phyloP scores from a whole-genome alignment of 371 early-diverging fungal genomes.

The Mortierella sp. region DNA sequence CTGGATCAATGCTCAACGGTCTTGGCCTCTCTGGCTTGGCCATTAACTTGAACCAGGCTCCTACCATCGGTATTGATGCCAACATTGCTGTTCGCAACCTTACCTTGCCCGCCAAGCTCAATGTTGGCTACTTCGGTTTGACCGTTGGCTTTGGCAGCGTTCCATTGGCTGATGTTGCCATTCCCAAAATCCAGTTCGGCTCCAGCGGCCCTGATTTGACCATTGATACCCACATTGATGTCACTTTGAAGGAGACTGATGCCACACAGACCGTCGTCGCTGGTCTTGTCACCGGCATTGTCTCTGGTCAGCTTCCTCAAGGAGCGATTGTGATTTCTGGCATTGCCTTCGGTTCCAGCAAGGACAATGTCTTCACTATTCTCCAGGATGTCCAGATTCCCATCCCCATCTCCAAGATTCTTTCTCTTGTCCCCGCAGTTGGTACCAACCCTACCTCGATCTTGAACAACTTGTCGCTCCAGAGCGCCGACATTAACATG shows the following conservation, averaged over 20 bases:
- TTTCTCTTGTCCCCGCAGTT: constrained; percentile 31
- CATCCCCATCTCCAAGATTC: constrained; percentile 48
- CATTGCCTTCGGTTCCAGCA: constrained; percentile 52
- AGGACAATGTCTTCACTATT: constrained; percentile 42
- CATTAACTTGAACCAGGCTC: constrained; percentile 55
- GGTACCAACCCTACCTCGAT: constrained; percentile 31
- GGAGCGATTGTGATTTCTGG: constrained; percentile 36
- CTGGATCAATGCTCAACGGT: constrained; percentile 46
- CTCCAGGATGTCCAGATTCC: constrained; percentile 43
- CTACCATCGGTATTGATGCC: constrained; percentile 49
- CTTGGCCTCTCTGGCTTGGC: constrained; percentile 45
- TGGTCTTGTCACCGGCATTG: constrained; percentile 43
- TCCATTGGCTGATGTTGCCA: constrained; percentile 27
- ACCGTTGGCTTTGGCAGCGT: constrained; percentile 30
- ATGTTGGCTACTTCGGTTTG: constrained; percentile 47
- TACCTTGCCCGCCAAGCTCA: constrained; percentile 40
- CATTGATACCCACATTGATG: constrained; percentile 44
- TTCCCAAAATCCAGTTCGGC: constrained; percentile 51
- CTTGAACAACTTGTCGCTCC: constrained; percentile 34
- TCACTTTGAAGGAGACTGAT: constrained; percentile 33
- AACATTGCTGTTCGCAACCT: constrained; percentile 41
- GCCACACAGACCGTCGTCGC: constrained; percentile 46
- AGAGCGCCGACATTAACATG: constrained; percentile 56
- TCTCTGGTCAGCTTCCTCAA: constrained; percentile 46
- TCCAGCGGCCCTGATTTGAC: constrained; percentile 37